Percentiles rank a stretch among this genome's conserved stretches.
phyloP scores from a whole-genome alignment of 305 asterid species.

The Solanum hybrid region DNA sequence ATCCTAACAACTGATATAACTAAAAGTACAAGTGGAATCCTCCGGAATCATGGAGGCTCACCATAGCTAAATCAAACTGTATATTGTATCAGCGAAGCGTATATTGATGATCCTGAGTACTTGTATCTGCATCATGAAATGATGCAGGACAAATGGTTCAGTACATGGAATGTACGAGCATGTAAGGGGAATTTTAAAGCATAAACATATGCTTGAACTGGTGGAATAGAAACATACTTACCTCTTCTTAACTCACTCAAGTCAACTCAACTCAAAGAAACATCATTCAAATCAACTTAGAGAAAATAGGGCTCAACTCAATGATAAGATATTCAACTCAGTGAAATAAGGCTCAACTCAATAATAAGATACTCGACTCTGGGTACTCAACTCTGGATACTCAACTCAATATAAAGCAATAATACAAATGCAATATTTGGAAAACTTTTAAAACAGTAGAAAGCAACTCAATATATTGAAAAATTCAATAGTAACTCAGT shows the following conservation, averaged over 20 bases:
- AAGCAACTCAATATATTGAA: neutral
- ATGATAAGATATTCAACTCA: neutral
- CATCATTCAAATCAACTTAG: neutral
- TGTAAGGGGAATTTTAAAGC: neutral
- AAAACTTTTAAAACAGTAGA: no score
- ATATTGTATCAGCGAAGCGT: neutral
- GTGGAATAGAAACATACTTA: neutral
- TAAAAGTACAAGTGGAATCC: neutral
- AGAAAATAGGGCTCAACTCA: neutral
- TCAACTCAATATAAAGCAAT: neutral
- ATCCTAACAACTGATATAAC: neutral
- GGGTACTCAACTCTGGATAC: neutral
- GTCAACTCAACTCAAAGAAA: neutral
- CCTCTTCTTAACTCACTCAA: neutral
- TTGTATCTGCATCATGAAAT: neutral
- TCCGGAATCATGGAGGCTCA: neutral
- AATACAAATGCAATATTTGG: neutral
- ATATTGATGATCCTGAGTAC: neutral
- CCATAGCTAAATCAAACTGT: neutral
- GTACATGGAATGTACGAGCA: neutral
- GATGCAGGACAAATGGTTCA: neutral
- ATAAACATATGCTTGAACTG: neutral
- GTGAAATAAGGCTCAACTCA: neutral
- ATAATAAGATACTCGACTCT: neutral
- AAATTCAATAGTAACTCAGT: neutral